A percentile compares a stretch with the other conserved stretches of the same genome.
phyloP scores from a whole-genome alignment of 495 filamentous ascomycete genomes.

The Trichocladium antarcticum region DNA sequence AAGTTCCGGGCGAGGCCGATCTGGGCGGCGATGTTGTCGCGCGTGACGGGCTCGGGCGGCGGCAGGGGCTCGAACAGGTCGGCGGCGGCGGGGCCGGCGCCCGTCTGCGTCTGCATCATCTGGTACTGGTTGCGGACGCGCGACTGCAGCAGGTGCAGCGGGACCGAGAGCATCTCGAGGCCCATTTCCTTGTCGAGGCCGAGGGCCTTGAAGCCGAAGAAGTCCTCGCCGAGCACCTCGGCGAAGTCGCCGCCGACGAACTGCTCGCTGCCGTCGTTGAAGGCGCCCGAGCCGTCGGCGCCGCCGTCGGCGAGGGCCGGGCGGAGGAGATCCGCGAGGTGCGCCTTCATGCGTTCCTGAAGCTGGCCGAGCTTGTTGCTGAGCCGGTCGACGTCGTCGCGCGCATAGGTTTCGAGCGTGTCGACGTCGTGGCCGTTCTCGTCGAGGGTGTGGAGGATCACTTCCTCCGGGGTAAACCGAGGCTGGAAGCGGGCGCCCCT shows the following conservation, averaged over 20 bases:
- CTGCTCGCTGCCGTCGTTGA: constrained; percentile 93
- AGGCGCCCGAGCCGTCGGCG: constrained; percentile 77
- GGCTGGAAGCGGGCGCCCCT: constrained; percentile 46
- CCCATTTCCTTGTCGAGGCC: constrained; percentile 86
- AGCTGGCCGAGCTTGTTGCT: constrained; percentile 70
- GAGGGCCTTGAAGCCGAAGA: constrained; percentile 95
- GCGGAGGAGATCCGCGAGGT: constrained; percentile 81
- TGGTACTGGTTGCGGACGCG: constrained; percentile 74
- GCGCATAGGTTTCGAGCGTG: constrained; percentile 73
- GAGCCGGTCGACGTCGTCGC: constrained; percentile 87
- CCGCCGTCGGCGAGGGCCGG: constrained; percentile 69
- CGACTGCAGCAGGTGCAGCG: constrained; percentile 86
- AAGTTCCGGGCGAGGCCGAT: constrained; percentile 81
- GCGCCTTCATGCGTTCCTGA: constrained; percentile 83
- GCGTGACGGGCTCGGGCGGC: constrained; percentile 66
- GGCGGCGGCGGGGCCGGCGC: constrained; percentile 33
- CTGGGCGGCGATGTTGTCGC: constrained; percentile 61
- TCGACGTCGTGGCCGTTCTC: constrained; percentile 77
- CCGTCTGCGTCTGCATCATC: constrained; percentile 55
- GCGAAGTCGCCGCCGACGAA: constrained; percentile 95
- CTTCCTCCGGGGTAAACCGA: constrained; percentile 67
- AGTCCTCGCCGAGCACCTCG: constrained; percentile 94
- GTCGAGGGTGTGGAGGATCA: constrained; percentile 72
- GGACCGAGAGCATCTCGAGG: constrained; percentile 73
- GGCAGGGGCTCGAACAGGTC: constrained; percentile 59